These are phyloP conservation scores for Tulasnella sp. DNA, from an alignment of 768 basidiomycete genomes.

Conservation along the genomic window DNA sequence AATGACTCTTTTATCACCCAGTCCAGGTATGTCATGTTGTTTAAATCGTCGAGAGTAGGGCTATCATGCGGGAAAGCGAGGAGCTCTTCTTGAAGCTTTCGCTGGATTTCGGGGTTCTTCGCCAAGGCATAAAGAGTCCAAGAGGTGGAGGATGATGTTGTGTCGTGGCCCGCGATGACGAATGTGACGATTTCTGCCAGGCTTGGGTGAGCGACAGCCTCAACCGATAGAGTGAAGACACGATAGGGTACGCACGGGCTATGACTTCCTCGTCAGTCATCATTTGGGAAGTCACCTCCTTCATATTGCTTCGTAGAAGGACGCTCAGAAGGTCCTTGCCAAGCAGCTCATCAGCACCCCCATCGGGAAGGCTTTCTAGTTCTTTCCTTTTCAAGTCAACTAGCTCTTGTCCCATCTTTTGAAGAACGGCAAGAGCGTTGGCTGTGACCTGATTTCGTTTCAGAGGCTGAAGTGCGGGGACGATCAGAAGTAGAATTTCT, in stretches of 20 bases:
- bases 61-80: conserved; percentile 36
- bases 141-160: conserved; percentile 11
- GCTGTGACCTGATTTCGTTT: neutral
- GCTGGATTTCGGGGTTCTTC: conserved; percentile 54
- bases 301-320: conserved; percentile 56
- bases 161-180: conserved; percentile 53
- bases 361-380: conserved; percentile 10
- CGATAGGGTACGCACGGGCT: conserved; percentile 45
- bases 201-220: neutral
- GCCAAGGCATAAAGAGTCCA: conserved; percentile 38
- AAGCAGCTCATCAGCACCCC: conserved; percentile 24
- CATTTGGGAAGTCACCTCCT: conserved; percentile 57
- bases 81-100: conserved; percentile 53
- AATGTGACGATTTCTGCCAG: conserved; percentile 58
- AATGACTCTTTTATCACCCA: conserved; percentile 54
- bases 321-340: conserved; percentile 59
- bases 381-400: conserved; percentile 44
- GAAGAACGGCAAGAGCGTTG: neutral
- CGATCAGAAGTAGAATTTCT: neutral
- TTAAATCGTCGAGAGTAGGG: conserved; percentile 39
- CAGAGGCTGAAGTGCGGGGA: neutral
- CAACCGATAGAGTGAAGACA: neutral
- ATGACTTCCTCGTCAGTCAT: conserved; percentile 67
- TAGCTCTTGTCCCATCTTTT: conserved; percentile 31
- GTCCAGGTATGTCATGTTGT: conserved; percentile 43